Evolutionary conservation across 1,284 basidiomycete species (phyloP).

Genomic region (Irpex sp.): DNA sequence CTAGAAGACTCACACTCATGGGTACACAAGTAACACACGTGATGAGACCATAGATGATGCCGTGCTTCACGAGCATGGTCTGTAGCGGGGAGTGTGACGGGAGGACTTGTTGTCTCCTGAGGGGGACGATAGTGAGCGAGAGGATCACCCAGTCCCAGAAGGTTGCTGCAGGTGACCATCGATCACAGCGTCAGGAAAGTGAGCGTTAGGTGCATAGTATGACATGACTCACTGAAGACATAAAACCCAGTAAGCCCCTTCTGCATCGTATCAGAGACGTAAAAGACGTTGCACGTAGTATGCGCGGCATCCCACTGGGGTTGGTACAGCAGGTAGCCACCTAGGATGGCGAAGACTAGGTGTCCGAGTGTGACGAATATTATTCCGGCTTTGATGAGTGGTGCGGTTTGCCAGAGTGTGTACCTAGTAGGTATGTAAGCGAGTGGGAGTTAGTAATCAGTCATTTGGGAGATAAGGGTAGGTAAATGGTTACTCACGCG

Average conservation of each 20-base stretch:
- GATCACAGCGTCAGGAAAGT: too few species aligned
- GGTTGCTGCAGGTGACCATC: neutral
- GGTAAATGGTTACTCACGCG: constrained; percentile 1
- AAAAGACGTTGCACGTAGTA: neutral
- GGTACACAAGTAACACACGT: constrained; percentile 3
- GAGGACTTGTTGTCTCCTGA: constrained; percentile 1
- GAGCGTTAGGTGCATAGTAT: neutral
- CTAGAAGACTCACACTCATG: constrained; percentile 3
- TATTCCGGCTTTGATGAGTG: neutral
- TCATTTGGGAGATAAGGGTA: too few species aligned
- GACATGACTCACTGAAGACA: constrained; percentile 2
- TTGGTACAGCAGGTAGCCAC: neutral
- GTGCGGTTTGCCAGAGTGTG: neutral
- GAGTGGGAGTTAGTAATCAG: too few species aligned
- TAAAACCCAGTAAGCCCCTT: constrained; percentile 2
- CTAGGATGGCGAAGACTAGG: neutral
- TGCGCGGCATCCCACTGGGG: neutral
- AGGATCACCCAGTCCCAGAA: constrained; percentile 7
- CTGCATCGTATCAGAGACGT: neutral
- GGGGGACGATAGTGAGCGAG: neutral
- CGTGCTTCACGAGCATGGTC: constrained; percentile 3
- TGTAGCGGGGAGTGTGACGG: constrained; percentile 2
- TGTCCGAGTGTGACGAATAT: neutral
- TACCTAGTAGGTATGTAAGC: neutral
- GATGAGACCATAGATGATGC: constrained; percentile 2